Base-by-base conservation (phyloP, 2,329 filamentous ascomycete species). In the Xylariomycetidae sp. region DNA sequence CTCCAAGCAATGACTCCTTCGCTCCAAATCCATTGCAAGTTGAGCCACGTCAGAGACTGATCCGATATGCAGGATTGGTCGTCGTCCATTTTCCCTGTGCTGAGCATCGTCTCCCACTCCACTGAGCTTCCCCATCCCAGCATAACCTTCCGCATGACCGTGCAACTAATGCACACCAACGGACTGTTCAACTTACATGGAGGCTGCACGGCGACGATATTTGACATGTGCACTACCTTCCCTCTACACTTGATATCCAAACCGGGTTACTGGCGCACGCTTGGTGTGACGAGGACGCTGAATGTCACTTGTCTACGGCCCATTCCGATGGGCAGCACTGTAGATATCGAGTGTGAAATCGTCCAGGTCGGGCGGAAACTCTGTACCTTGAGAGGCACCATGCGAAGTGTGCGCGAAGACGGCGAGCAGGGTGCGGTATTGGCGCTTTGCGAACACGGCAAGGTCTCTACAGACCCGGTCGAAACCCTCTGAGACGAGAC, bases 241-340 rank as follows among this genome's bases (percentile, higher is more conserved):
- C 65, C 77, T 4, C 57, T 86, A 10, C 57, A 70, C 8, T 66
- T 80, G 23, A 56, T 82, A 32, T 69, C 70, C 27, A 62, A 62
- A 15, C 74, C 73, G 0, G 81, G 78, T 5, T 77, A 71, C 53
- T 85, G 82, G 73, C 61, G 67, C 36, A 63, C 61, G 25, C 66
- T 80, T 16, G 82, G 82, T 23, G 80, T 87, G 16, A 78, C 68
- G 50, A 70, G 82, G 37, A 80, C 75, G 16, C 64, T 88, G 34
- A 77, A 72, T 48, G 69, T 82, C 26, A 84, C 78, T 0, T 88
- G 84, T 54, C 58, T 87, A 39, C 69, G 79, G 1, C 82, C 82
- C 2, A 67, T 73, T 3, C 72, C 73, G 2, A 50, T 55, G 10
- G 78, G 73, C 8, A 54, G 50, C 2, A 57, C 59, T 29, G 52